These are phyloP conservation scores for Peltaster fructicola DNA, from an alignment of 2,329 filamentous ascomycete species.

Conservation along the genomic window DNA sequence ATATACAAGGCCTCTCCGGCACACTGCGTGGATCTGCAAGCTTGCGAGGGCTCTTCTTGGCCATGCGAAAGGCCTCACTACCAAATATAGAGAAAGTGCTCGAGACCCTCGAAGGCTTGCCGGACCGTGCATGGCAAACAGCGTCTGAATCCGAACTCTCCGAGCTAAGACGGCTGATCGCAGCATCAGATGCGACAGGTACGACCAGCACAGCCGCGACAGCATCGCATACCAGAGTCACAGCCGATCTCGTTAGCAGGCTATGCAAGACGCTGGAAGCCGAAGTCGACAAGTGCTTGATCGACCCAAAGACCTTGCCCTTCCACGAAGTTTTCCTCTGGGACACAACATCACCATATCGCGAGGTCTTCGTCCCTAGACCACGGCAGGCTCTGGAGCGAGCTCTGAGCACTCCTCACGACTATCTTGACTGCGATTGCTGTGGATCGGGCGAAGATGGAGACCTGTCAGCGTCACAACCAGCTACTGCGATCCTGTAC, in stretches of 20 bases:
- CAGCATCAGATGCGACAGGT: no score
- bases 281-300: slow-evolving; percentile 29
- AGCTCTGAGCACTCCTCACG: slow-evolving; percentile 53
- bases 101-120: no score
- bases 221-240: no score
- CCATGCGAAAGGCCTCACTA: slow-evolving; percentile 46
- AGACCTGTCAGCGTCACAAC: slow-evolving; percentile 42
- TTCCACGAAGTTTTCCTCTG: slow-evolving; percentile 62
- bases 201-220: no score
- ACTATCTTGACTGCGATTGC: slow-evolving; percentile 60
- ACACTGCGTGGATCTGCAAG: slow-evolving; percentile 35
- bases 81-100: no score
- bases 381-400: slow-evolving; percentile 55
- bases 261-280: slow-evolving; percentile 33
- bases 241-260: slow-evolving; percentile 40
- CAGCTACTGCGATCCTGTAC: slow-evolving; percentile 56
- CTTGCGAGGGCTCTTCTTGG: slow-evolving; percentile 36
- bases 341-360: slow-evolving; percentile 50
- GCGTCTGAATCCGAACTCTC: no score
- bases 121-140: no score
- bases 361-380: slow-evolving; percentile 57
- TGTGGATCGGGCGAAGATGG: slow-evolving; percentile 34
- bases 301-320: slow-evolving; percentile 35
- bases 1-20: slow-evolving; percentile 41
- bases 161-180: no score